phyloP scores from a whole-genome alignment of 441 rosid species.

The Monsonia emarginata region DNA sequence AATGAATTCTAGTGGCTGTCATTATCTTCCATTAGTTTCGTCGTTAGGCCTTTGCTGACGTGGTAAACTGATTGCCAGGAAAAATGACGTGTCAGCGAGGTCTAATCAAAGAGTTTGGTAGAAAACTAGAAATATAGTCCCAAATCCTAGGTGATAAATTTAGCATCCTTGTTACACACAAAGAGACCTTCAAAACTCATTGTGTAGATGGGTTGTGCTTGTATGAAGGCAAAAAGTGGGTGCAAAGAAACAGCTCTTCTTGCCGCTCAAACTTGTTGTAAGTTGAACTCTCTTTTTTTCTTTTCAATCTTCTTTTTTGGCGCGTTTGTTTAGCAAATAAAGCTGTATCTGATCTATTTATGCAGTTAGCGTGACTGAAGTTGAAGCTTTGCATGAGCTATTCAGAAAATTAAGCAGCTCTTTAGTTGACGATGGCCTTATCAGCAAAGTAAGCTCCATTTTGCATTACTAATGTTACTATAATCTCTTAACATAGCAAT shows the following conservation, averaged over 20 bases:
- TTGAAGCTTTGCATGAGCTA: slow-evolving; percentile 40
- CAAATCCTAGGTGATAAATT: neutral
- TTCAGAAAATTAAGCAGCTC: slow-evolving; percentile 52
- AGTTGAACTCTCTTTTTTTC: slow-evolving; percentile 15
- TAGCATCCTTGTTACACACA: neutral
- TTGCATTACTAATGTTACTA: no score
- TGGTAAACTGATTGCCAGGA: no score
- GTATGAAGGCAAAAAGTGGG: slow-evolving; percentile 31
- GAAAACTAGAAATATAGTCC: neutral
- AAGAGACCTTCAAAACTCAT: neutral
- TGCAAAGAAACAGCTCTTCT: slow-evolving; percentile 34
- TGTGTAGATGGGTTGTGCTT: slow-evolving; percentile 34
- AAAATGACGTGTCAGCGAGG: no score
- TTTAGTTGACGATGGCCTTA: slow-evolving; percentile 39
- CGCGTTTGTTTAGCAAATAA: neutral
- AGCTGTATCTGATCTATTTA: neutral
- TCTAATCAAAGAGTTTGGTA: neutral
- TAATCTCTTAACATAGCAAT: no score
- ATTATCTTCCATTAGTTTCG: no score
- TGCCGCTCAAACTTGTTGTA: slow-evolving; percentile 52
- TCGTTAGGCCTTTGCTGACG: no score
- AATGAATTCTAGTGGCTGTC: neutral
- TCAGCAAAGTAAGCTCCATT: slow-evolving; percentile 40
- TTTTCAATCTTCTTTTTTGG: neutral
- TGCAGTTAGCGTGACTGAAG: slow-evolving; percentile 47